Evolutionary conservation across 306 rosid genomes (phyloP), one percentile per base, ranked within the genome.

Genomic region (Quercus dentata): DNA sequence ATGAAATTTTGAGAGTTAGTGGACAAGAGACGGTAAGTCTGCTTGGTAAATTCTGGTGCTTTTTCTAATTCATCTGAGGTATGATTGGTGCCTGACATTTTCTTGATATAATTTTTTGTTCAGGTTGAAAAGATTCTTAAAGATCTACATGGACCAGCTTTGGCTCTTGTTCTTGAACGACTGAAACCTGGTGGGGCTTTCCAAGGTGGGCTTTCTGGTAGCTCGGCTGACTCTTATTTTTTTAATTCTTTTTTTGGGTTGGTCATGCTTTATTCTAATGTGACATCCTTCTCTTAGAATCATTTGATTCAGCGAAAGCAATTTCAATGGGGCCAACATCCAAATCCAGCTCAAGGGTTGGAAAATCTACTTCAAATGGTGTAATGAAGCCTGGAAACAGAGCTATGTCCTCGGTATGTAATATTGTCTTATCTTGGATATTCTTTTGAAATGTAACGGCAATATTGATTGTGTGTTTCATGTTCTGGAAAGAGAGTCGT

Each of bases 81-180:
- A 46, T 54, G 31, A 25, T 69, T n/a, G 51, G 68, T 79, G 25
- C 71, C 61, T 81, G 69, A 78, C 49, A 27, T 62, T 10, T 80
- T 61, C 80, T 41, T 78, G 46, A 15, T 15, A 79, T 55, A 44
- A 21, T 75, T 58, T 9, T 72, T 82, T 80, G 30, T 77, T 61
- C 78, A 96, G 99, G 88, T 90, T 69, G 98, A 93, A 76, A 96
- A 92, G 90, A 80, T 82, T 21, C 80, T 87, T 51, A 93, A 83
- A 83, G 99, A 96, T 75, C 85, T 91, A 71, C 90, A 90, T 35
- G 99, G 97, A 79, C 98, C 99, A 14, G 98, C 91, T 78, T 79
- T 87, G 59, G 78, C 88, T 76, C 81, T 93, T 64, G 83, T 96
- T 89, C 89, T 83, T 79, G 99, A 96, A 84, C 90, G 95, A 70